phyloP scores from a whole-genome alignment of 164 flowering plant genomes.

The grape (Vitis vinifera) region DNA sequence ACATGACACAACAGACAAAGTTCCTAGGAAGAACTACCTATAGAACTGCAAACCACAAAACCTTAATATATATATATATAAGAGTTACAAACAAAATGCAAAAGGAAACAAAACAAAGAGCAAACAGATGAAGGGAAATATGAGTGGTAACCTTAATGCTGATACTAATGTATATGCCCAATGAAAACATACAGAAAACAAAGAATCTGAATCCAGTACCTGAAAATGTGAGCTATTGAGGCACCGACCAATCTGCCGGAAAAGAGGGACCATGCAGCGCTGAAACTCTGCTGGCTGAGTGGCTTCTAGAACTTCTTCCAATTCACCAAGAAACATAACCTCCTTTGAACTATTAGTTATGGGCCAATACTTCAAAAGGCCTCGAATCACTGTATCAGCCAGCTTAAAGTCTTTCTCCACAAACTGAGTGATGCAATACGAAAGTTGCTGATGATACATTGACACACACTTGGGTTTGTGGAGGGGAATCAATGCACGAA shows the following conservation, averaged over 20 bases:
- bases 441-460: constrained; percentile 79
- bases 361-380: constrained; percentile 85
- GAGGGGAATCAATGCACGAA: constrained; percentile 74
- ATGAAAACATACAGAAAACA: not conserved
- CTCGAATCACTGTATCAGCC: constrained; percentile 77
- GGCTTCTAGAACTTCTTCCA: constrained; percentile 82
- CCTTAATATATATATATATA: too few relatives aligned
- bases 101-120: too few relatives aligned
- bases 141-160: too few relatives aligned
- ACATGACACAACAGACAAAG: too few relatives aligned
- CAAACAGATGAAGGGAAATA: not conserved
- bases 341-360: constrained; percentile 80
- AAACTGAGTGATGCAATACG: constrained; percentile 79
- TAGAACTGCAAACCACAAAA: too few relatives aligned
- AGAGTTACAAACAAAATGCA: too few relatives aligned
- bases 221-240: constrained; percentile 84
- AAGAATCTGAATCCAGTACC: constrained; percentile 31
- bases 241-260: constrained; percentile 70
- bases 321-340: constrained; percentile 80
- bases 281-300: constrained; percentile 82
- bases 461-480: constrained; percentile 81
- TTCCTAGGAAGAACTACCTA: too few relatives aligned
- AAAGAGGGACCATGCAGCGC: constrained; percentile 78
- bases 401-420: constrained; percentile 83
- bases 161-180: too few relatives aligned